Base-by-base conservation (phyloP, 2,329 filamentous ascomycete species). In the Apiospora sp. region DNA sequence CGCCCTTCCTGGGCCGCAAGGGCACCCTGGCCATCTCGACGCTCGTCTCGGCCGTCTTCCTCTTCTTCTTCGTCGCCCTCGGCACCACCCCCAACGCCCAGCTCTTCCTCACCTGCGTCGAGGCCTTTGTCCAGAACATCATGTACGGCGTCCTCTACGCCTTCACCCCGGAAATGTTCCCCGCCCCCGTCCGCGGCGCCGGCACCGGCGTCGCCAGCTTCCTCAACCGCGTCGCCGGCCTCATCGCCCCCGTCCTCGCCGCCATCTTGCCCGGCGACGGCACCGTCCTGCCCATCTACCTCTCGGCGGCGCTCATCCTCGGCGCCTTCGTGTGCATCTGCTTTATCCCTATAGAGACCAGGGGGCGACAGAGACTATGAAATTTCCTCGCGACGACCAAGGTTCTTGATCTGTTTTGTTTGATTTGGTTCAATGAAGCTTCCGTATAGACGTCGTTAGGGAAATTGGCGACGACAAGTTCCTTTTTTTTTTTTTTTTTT, bases 61-160 rank as follows among this genome's bases (percentile, higher is more conserved):
- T 94, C 73, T 93, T 93, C 82, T 81, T 92, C 68, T 94, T 91
- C 75, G 90, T 91, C 79, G 84, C 84, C 44, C 86, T 90, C 73
- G 90, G 90, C 71, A 86, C 84, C 6, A 86, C 89, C 67, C 85
- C 89, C 0, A 81, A 83, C 51, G 84, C 85, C 73, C 91, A 93
- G 83, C 87, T 94, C 51, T 86, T 86, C 69, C 93, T 93, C 79
- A 90, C 88, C 0, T 93, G 90, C 74, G 84, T 92, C 75, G 90
- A 93, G 79, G 90, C 92, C 14, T 93, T 94, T 79, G 89, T 90
- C 75, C 92, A 93, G 81, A 93, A 93, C 78, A 92, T 93, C 82
- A 93, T 93, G 90, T 94, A 94, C 81, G 92, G 92, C 72, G 91
- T 94, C 1, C 83, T 95, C 1, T 94, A 94, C 79, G 91, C 92